Conservation (phyloP, 1,139 yeast species). For the Candida frijolesensis region DNA sequence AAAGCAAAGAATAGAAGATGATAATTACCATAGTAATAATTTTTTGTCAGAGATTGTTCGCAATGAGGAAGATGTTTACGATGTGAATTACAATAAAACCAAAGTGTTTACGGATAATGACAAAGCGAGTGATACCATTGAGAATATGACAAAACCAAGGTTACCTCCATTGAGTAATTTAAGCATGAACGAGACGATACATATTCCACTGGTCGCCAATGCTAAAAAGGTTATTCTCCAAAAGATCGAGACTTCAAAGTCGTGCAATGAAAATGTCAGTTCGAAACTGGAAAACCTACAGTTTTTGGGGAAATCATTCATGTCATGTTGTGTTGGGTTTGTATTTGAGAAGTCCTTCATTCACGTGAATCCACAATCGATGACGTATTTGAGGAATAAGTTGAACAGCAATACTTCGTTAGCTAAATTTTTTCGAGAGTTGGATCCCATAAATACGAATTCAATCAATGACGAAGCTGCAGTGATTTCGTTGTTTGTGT, state of each 20-base stretch:
- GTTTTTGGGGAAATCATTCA: slow-evolving; percentile 58
- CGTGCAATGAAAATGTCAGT: slow-evolving; percentile 59
- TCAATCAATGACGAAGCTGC: slow-evolving; percentile 48
- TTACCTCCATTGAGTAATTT: slow-evolving; percentile 20
- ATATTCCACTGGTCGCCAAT: slow-evolving; percentile 15
- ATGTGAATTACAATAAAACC: slow-evolving; percentile 35
- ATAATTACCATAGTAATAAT: slow-evolving; percentile 7
- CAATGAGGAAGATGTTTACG: slow-evolving; percentile 36
- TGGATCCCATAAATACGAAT: slow-evolving; percentile 42
- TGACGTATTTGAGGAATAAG: slow-evolving; percentile 58
- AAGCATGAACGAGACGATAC: slow-evolving; percentile 9
- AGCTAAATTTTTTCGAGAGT: slow-evolving; percentile 50
- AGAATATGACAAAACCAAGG: slow-evolving; percentile 41
- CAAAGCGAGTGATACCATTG: slow-evolving; percentile 41
- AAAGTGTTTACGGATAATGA: slow-evolving; percentile 35
- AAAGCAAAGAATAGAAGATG: neutral
- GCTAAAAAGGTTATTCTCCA: slow-evolving; percentile 32
- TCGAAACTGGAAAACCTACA: slow-evolving; percentile 49
- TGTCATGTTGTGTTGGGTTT: slow-evolving; percentile 57
- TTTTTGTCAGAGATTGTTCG: slow-evolving; percentile 42
- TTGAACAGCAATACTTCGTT: slow-evolving; percentile 45
- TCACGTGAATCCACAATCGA: slow-evolving; percentile 36
- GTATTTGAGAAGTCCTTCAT: slow-evolving; percentile 57
- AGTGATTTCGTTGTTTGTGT: slow-evolving; percentile 52
- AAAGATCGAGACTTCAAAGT: slow-evolving; percentile 61